Evolutionary conservation across 1,284 basidiomycete species (phyloP), one percentile per base, ranked within the genome.

Genomic region (Ceraceosorus bombacis): DNA sequence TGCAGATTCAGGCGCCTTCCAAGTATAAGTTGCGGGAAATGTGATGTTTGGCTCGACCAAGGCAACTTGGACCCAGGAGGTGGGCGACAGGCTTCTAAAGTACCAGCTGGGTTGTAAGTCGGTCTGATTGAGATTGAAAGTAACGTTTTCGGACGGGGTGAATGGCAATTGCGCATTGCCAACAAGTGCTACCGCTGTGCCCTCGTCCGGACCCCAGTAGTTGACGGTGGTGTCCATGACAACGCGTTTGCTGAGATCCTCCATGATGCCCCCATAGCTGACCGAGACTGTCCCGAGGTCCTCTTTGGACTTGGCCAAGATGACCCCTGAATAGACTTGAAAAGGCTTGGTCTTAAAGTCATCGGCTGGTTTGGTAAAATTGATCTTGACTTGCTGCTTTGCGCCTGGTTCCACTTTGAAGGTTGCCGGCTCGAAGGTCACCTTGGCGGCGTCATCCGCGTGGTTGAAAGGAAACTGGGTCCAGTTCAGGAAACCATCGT

Each of bases 381-480:
- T 68, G 13, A 76, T 78, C 6, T 65, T 72, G 56, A 81, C 68
- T 37, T 64, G 60, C 53, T 73, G 70, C 0, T 68, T 71, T 9
- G 73, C 67, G 7, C 78, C 78, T 3, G 80, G 75, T n/a, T 61
- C 62, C 6, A 81, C 71, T 4, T 72, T 77, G 57, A 82, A 66
- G 6, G 68, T 68, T 2, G 62, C 72, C 49, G 71, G 62, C 75
- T 59, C 77, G 69, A 81, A 82, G 70, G 49, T 67, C 59, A 84
- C 82, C 1, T 73, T 73, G 5, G 83, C 84, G 38, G 78, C 74
- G 41, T 78, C 70, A 15, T 71, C 76, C 9, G 79, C 76, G 46
- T 84, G 79, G 12, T 83, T 82, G 0, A 85, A 83, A 2, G 84
- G 83, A 9, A 81, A 82, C 27, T 73, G 65, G 52, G 62, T 65